A percentile compares a stretch with the other conserved stretches of the same genome.
Conservation (phyloP, 2,329 filamentous ascomycete species). For the Fusarium buharicum region DNA sequence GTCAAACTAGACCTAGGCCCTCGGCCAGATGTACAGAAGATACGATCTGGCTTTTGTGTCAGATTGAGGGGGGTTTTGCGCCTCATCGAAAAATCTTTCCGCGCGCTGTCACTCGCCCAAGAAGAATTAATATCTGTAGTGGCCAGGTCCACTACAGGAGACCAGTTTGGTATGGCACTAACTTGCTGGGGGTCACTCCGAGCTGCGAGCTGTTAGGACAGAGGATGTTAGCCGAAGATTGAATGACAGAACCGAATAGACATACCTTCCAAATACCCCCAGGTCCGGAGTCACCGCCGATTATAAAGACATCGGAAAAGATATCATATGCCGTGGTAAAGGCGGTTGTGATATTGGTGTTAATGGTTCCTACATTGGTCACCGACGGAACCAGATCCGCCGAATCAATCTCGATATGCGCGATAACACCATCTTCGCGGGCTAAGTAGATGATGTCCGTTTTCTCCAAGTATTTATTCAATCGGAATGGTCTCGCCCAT, state of each 20-base stretch:
- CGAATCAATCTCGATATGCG: constrained; percentile 75
- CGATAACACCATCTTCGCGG: constrained; percentile 85
- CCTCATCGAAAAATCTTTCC: constrained; percentile 8
- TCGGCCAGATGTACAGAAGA: constrained; percentile 75
- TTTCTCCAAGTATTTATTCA: constrained; percentile 67
- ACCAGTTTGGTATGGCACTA: constrained; percentile 70
- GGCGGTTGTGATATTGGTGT: constrained; percentile 80
- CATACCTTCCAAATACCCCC: constrained; percentile 79
- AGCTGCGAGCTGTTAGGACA: constrained; percentile 59
- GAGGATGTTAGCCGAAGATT: constrained; percentile 12
- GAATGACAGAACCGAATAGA: background rate
- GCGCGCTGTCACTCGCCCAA: constrained; percentile 28
- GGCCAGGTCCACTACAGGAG: constrained; percentile 66
- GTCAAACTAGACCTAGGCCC: constrained; percentile 70
- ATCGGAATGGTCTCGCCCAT: constrained; percentile 83
- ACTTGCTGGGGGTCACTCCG: constrained; percentile 59
- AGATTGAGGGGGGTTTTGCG: constrained; percentile 24
- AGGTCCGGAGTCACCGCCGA: constrained; percentile 80
- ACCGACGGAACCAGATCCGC: constrained; percentile 65
- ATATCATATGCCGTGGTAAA: constrained; percentile 79
- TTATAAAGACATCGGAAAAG: constrained; percentile 80
- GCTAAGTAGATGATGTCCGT: constrained; percentile 87
- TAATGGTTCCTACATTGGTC: constrained; percentile 70
- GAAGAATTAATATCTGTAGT: constrained; percentile 55
- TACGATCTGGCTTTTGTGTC: constrained; percentile 57